Evolutionary conservation across 495 filamentous ascomycete species (phyloP).

Genomic region (Xylaria cubensis): DNA sequence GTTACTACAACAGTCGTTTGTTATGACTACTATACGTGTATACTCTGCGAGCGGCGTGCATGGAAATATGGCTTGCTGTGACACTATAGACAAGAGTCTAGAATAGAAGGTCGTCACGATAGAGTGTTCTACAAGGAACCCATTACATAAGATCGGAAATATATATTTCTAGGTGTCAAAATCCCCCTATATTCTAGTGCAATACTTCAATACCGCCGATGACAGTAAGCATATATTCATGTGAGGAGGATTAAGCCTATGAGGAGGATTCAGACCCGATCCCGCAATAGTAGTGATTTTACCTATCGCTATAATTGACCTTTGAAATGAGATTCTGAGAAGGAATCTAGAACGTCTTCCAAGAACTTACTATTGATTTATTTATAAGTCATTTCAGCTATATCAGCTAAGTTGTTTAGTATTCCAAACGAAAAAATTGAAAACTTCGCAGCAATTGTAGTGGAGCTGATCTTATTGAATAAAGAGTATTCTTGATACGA

Average conservation of each 20-base stretch:
- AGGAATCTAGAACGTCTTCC: background rate
- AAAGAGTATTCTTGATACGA: background rate
- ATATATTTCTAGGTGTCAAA: background rate
- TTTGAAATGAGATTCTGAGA: background rate
- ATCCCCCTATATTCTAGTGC: background rate
- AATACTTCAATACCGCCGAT: background rate
- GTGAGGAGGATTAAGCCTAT: background rate
- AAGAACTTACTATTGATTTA: background rate
- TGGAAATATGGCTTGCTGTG: background rate
- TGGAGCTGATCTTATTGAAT: background rate
- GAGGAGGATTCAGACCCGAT: background rate
- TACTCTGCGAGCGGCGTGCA: background rate
- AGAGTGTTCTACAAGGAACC: background rate
- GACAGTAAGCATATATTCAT: background rate
- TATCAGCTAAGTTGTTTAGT: background rate
- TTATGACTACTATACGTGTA: background rate
- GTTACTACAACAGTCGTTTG: background rate
- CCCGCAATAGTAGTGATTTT: background rate
- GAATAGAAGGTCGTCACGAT: background rate
- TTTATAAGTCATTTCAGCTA: no score
- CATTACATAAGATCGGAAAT: background rate
- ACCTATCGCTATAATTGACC: background rate
- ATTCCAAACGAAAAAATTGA: background rate
- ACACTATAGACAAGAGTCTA: background rate
- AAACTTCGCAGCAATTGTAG: background rate